Evolutionary conservation across 768 basidiomycete species (phyloP).

Genomic region (Leccinellum albellum): DNA sequence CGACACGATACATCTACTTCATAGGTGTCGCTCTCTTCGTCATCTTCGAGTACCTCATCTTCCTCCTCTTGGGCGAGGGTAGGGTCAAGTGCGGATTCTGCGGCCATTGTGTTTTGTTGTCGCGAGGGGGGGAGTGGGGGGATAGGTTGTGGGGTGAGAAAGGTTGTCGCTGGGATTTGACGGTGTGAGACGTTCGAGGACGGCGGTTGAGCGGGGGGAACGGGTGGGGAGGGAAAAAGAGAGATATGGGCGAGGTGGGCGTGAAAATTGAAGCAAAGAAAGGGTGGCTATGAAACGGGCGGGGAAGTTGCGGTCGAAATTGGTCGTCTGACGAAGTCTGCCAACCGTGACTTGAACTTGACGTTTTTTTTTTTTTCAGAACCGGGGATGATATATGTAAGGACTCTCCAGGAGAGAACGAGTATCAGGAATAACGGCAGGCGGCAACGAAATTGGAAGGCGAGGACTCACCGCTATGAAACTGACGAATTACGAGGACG

Average conservation of each 20-base stretch:
- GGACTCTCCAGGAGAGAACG: not conserved
- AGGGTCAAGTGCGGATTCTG: slow-evolving; percentile 18
- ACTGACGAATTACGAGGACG: slow-evolving; percentile 21
- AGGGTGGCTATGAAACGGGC: not conserved
- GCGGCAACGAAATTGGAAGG: slow-evolving; percentile 9
- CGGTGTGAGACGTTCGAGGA: not conserved
- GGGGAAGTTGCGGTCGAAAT: not conserved
- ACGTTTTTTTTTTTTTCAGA: not conserved
- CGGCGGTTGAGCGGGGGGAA: slow-evolving; percentile 12
- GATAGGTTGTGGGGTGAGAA: slow-evolving; percentile 3
- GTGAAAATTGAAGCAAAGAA: not conserved
- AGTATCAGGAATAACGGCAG: slow-evolving; percentile 18
- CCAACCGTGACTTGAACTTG: slow-evolving; percentile 3
- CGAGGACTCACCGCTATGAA: slow-evolving; percentile 7
- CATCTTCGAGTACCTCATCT: slow-evolving; percentile 11
- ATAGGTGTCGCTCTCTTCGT: slow-evolving; percentile 29
- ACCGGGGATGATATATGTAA: slow-evolving; percentile 5
- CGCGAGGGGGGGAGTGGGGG: not conserved
- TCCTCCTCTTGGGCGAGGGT: not conserved
- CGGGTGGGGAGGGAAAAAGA: not conserved
- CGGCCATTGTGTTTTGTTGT: slow-evolving; percentile 17
- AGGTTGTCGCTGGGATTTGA: slow-evolving; percentile 1
- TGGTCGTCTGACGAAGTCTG: slow-evolving; percentile 2
- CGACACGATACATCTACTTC: slow-evolving; percentile 20
- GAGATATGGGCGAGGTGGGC: not conserved